A percentile compares a stretch with the other conserved stretches of the same genome.
phyloP scores from a whole-genome alignment of 306 rosid species.

The Inga leiocalycina region DNA sequence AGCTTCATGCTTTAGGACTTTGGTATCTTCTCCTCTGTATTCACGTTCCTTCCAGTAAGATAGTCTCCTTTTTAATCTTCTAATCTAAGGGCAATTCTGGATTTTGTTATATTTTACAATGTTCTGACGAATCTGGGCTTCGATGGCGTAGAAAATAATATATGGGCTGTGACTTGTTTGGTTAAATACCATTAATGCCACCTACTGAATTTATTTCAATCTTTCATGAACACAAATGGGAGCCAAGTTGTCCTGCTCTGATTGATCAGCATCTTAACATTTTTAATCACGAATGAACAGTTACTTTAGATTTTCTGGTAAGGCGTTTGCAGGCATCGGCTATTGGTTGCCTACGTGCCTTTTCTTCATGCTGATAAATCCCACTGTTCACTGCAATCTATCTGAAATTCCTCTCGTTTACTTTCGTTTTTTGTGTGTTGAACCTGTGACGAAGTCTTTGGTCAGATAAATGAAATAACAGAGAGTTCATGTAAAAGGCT shows the following conservation, averaged over 20 bases:
- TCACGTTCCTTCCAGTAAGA: neutral
- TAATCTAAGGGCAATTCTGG: neutral
- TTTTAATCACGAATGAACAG: neutral
- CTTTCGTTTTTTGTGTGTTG: neutral
- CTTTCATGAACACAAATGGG: neutral
- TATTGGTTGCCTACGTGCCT: neutral
- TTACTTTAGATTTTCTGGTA: neutral
- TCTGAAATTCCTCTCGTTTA: neutral
- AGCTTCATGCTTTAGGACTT: neutral
- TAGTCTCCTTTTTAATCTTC: neutral
- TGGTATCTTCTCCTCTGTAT: neutral
- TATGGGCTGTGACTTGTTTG: neutral
- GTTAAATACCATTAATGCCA: neutral
- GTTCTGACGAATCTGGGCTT: neutral
- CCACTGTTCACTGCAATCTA: neutral
- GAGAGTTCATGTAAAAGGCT: neutral
- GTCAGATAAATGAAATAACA: neutral
- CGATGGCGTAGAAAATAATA: neutral
- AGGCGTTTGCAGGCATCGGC: neutral
- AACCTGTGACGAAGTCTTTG: neutral
- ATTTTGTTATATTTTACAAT: neutral
- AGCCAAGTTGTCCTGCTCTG: neutral
- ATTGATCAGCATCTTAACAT: neutral
- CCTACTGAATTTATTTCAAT: constrained; percentile 2
- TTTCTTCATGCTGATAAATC: neutral